Evolutionary conservation across 2,329 filamentous ascomycete species (phyloP).

Genomic region (Colletotrichum tropicicola): DNA sequence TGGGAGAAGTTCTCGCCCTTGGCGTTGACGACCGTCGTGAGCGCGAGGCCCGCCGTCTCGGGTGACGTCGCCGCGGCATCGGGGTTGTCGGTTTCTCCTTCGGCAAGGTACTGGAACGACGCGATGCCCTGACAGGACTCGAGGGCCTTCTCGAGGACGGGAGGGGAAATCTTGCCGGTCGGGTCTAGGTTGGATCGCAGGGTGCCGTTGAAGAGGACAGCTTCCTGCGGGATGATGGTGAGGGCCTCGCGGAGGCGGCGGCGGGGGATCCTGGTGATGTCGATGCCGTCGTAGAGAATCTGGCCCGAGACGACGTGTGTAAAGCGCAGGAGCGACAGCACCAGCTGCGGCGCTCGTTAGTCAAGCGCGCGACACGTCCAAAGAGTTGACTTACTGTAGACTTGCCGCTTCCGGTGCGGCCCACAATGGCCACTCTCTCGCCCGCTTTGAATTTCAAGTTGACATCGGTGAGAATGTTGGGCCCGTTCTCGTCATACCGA

Average conservation of each 20-base stretch:
- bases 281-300: conserved; percentile 64
- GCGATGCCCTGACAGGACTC: conserved; percentile 69
- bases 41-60: conserved; percentile 38
- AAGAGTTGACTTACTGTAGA: conserved; percentile 67
- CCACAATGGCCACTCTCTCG: conserved; percentile 81
- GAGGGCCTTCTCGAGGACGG: conserved; percentile 65
- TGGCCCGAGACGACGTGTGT: conserved; percentile 60
- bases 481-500: conserved; percentile 54
- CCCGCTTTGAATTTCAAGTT: conserved; percentile 68
- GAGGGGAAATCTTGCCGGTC: conserved; percentile 62
- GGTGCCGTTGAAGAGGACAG: conserved; percentile 64
- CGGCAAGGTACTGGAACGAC: conserved; percentile 53
- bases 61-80: conserved; percentile 28
- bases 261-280: conserved; percentile 62
- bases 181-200: conserved; percentile 71
- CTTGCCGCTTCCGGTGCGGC: conserved; percentile 85
- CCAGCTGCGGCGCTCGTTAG: conserved; percentile 37
- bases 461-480: conserved; percentile 59
- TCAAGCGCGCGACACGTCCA: neutral
- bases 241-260: conserved; percentile 61
- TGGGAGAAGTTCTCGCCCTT: conserved; percentile 66
- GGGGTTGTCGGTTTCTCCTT: conserved; percentile 41
- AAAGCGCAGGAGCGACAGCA: conserved; percentile 64
- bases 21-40: conserved; percentile 58
- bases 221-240: conserved; percentile 68